These are phyloP conservation scores for Microbotryum scabiosae DNA, from an alignment of 1,284 basidiomycete genomes.

Conservation along the genomic window DNA sequence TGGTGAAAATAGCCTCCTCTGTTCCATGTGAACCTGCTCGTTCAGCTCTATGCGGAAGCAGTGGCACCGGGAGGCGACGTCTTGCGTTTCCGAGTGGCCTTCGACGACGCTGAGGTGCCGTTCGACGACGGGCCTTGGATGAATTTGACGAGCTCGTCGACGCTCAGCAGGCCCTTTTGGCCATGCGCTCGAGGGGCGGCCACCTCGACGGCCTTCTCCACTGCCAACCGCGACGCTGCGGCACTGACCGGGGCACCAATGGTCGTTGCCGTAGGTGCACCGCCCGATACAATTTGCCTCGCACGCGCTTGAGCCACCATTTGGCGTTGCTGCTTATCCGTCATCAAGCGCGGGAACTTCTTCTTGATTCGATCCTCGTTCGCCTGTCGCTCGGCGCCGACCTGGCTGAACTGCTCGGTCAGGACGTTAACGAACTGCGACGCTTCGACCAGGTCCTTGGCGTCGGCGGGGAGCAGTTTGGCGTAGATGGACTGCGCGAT, in stretches of 20 bases:
- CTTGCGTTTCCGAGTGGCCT: constrained; percentile 1
- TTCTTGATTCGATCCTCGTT: constrained; percentile 37
- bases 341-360: constrained; percentile 41
- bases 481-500: constrained; percentile 42
- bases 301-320: not conserved
- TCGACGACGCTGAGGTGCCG: not conserved
- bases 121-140: constrained; percentile 33
- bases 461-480: constrained; percentile 40
- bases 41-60: too few relatives aligned
- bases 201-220: not conserved
- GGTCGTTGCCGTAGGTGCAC: not conserved
- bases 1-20: too few relatives aligned
- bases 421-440: constrained; percentile 38
- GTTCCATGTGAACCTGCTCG: too few relatives aligned
- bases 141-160: constrained; percentile 45
- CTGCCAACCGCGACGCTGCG: constrained; percentile 21
- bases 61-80: not conserved
- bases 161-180: constrained; percentile 38
- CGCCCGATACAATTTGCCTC: not conserved
- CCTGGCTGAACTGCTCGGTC: constrained; percentile 36
- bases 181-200: constrained; percentile 28
- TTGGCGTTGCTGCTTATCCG: constrained; percentile 33
- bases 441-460: constrained; percentile 40
- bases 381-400: constrained; percentile 40
- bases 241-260: not conserved